Evolutionary conservation across 805 yeast genomes (phyloP), one percentile per base, ranked within the genome.

Genomic region (Blastobotrys peoriensis): DNA sequence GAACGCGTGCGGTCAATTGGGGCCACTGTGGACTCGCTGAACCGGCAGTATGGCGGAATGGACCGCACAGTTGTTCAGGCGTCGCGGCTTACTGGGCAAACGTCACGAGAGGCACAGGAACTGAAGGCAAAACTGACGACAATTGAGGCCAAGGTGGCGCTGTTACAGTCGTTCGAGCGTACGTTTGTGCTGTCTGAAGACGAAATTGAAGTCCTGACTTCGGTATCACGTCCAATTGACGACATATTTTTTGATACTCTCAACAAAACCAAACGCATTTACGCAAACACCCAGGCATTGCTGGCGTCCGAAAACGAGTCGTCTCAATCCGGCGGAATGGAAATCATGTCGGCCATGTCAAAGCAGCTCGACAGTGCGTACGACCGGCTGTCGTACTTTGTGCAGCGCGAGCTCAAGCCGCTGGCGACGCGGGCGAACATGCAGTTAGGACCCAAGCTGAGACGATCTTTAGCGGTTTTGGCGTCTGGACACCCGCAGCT

Each of bases 141-240:
- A 16, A 33, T 61, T 16, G 36, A 43, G 10, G 33, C 47, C 33
- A 59, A 65, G 41, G 47, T 47, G 21, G 51, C 46, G 2, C 47
- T 69, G 13, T 49, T 65, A 22, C 53, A 55, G 16, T 57, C 66
- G 2, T 62, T 60, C 41, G 78, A 79, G 49, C 69, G 72, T 3
- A 75, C 75, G 45, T 86, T 84, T 57, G 76, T 89, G 0, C 61
- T 91, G 36, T 74, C 74, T 36, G 89, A 81, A 48, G 75, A 77
- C 45, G 97, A 91, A 53, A 81, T 78, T 37, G 83, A 76, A 54
- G 62, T 74, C 4, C 65, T 89, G 38, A 54, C 53, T 21, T 54
- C 53, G 21, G 43, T 56, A 58, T 66, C 44, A 45, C 58, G 15
- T 48, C 56, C 55, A 6, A 52, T 74, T 6, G 65, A 69, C 33